These are phyloP conservation scores for Kluyveromyces siamensis DNA, from an alignment of 805 yeast genomes.

Conservation along the genomic window DNA sequence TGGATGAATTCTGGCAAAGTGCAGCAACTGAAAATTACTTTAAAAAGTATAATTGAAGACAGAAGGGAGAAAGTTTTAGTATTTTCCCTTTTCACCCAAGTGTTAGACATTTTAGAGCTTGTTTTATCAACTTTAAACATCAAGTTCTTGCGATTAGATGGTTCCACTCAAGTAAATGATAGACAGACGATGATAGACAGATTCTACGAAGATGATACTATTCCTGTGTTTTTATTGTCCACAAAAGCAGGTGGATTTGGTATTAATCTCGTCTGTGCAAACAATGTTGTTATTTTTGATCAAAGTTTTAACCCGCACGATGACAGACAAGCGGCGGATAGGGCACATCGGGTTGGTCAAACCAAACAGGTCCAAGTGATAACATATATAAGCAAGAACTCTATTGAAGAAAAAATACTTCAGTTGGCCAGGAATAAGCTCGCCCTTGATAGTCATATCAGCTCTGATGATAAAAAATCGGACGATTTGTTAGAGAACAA, in stretches of 20 bases:
- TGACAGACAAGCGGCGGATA: slow-evolving; percentile 96
- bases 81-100: slow-evolving; percentile 89
- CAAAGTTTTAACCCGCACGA: slow-evolving; percentile 97
- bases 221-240: slow-evolving; percentile 80
- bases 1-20: slow-evolving; percentile 73
- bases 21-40: slow-evolving; percentile 41
- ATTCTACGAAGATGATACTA: slow-evolving; percentile 70
- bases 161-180: slow-evolving; percentile 86
- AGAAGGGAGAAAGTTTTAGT: slow-evolving; percentile 62
- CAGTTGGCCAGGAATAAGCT: slow-evolving; percentile 83
- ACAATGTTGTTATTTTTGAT: slow-evolving; percentile 83
- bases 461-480: slow-evolving; percentile 35
- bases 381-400: slow-evolving; percentile 59
- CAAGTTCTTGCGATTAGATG: slow-evolving; percentile 80
- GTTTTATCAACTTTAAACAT: slow-evolving; percentile 56
- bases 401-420: slow-evolving; percentile 85
- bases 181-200: slow-evolving; percentile 88
- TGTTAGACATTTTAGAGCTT: slow-evolving; percentile 76
- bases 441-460: slow-evolving; percentile 58
- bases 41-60: slow-evolving; percentile 43
- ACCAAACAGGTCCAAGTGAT: slow-evolving; percentile 72
- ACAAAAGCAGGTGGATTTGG: slow-evolving; percentile 99
- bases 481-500: slow-evolving; percentile 39
- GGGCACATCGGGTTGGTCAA: slow-evolving; percentile 98
- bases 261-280: slow-evolving; percentile 91